Percentiles rank a stretch among this genome's conserved stretches.
Evolutionary conservation across 768 basidiomycete species (phyloP).

Genomic region (Hebeloma cylindrosporum): DNA sequence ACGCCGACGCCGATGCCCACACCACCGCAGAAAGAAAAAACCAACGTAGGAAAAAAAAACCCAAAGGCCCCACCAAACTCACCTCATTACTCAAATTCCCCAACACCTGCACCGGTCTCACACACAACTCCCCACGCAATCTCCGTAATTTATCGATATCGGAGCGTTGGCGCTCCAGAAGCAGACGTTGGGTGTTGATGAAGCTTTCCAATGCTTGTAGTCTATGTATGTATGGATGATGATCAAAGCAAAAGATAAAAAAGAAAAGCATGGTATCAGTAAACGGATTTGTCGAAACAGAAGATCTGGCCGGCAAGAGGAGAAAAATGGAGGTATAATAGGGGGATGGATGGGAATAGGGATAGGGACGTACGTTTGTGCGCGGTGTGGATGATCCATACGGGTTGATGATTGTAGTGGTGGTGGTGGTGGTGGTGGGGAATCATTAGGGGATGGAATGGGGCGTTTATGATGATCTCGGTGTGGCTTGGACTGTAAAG

Average conservation of each 20-base stretch:
- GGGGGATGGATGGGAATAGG: no score
- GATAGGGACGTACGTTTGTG: conserved; percentile 35
- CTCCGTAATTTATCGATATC: conserved; percentile 59
- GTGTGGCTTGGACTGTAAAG: no score
- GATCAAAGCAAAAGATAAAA: conserved; percentile 2
- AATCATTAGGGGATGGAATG: no score
- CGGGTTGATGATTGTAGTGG: conserved; percentile 13
- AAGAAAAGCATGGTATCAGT: neutral
- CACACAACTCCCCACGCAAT: conserved; percentile 20
- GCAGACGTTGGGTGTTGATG: conserved; percentile 56
- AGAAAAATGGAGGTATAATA: no score
- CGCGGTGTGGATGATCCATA: conserved; percentile 41
- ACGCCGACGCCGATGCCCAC: no score
- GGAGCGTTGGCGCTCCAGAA: conserved; percentile 59
- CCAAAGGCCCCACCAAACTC: neutral
- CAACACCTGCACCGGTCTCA: conserved; percentile 12
- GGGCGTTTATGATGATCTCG: no score
- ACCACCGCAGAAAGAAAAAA: no score
- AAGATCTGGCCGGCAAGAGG: no score
- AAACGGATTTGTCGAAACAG: no score
- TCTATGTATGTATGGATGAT: conserved; percentile 29
- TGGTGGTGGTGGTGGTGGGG: conserved; percentile 16
- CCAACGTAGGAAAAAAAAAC: neutral
- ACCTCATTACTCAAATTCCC: conserved; percentile 34
- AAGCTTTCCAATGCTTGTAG: conserved; percentile 67